A percentile compares a stretch with the other conserved stretches of the same genome.
These are phyloP conservation scores for Monosporascus ibericus DNA, from an alignment of 2,329 filamentous ascomycete genomes.

Conservation along the genomic window DNA sequence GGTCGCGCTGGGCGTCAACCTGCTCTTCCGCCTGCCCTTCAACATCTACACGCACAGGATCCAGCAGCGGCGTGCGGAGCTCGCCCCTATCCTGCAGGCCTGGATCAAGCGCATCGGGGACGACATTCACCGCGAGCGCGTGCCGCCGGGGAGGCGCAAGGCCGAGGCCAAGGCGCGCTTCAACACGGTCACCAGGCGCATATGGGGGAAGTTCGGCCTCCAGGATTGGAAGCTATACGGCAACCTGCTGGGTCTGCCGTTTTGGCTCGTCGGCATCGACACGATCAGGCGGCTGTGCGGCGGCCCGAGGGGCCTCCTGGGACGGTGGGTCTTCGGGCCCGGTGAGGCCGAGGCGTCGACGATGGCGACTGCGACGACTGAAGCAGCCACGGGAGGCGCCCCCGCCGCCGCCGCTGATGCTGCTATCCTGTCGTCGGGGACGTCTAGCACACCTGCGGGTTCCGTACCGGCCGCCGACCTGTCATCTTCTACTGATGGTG, in stretches of 20 bases:
- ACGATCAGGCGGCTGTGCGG: slow-evolving; percentile 42
- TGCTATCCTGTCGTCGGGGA: slow-evolving; percentile 1
- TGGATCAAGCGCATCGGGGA: slow-evolving; percentile 25
- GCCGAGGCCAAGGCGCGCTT: slow-evolving; percentile 25
- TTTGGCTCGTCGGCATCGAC: slow-evolving; percentile 47
- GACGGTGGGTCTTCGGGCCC: slow-evolving; percentile 21
- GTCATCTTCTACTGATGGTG: background rate
- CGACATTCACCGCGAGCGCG: slow-evolving; percentile 12
- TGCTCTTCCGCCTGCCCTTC: slow-evolving; percentile 41
- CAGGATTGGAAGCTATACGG: slow-evolving; percentile 42
- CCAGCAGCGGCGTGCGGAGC: slow-evolving; percentile 20
- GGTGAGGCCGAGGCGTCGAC: background rate
- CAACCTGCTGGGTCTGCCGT: slow-evolving; percentile 34
- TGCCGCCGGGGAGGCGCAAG: slow-evolving; percentile 1
- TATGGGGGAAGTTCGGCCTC: slow-evolving; percentile 31
- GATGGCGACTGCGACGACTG: background rate
- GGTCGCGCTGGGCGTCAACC: slow-evolving; percentile 40
- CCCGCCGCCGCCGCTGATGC: background rate
- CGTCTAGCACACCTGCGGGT: slow-evolving; percentile 7
- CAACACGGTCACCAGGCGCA: slow-evolving; percentile 9
- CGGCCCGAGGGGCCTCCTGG: slow-evolving; percentile 31
- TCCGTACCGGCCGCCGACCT: slow-evolving; percentile 10
- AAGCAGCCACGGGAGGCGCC: background rate
- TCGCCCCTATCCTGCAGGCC: slow-evolving; percentile 26
- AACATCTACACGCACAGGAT: slow-evolving; percentile 32